Conservation (phyloP, 2,329 filamentous ascomycete genomes). For the Scleromitrula shiraiana region DNA sequence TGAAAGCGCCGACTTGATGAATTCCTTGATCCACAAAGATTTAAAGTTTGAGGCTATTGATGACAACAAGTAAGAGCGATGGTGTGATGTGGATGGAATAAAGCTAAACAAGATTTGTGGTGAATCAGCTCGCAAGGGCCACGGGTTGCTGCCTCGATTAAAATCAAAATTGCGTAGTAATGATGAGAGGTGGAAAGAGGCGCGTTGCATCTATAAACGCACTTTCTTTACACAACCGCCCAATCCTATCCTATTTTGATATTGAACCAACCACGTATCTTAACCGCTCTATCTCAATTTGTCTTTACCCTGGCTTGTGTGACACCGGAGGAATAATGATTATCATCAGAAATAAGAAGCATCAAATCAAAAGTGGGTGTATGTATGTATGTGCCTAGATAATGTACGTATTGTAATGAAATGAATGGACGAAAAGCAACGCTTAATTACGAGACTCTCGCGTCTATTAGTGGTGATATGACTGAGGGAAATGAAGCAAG, state of each 20-base stretch:
- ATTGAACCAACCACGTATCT: slow-evolving; percentile 4
- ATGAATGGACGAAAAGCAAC: slow-evolving; percentile 1
- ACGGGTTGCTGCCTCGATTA: slow-evolving; percentile 21
- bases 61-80: neutral
- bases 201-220: slow-evolving; percentile 15
- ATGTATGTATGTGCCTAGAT: too few species aligned
- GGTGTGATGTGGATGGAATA: neutral
- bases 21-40: slow-evolving; percentile 5
- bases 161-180: slow-evolving; percentile 12
- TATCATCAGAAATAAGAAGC: slow-evolving; percentile 1
- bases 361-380: slow-evolving; percentile 5
- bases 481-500: too few species aligned
- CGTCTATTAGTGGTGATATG: neutral
- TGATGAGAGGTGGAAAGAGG: slow-evolving; percentile 7
- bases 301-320: neutral
- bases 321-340: neutral
- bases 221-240: neutral
- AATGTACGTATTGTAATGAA: too few species aligned
- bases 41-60: slow-evolving; percentile 7
- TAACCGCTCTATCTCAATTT: neutral
- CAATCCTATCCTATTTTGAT: neutral
- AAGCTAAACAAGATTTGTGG: slow-evolving; percentile 7
- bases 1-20: too few species aligned
- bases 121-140: slow-evolving; percentile 14
- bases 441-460: slow-evolving; percentile 7